phyloP scores from a whole-genome alignment of 2,329 filamentous ascomycete species.

The Arthroderma sp. region DNA sequence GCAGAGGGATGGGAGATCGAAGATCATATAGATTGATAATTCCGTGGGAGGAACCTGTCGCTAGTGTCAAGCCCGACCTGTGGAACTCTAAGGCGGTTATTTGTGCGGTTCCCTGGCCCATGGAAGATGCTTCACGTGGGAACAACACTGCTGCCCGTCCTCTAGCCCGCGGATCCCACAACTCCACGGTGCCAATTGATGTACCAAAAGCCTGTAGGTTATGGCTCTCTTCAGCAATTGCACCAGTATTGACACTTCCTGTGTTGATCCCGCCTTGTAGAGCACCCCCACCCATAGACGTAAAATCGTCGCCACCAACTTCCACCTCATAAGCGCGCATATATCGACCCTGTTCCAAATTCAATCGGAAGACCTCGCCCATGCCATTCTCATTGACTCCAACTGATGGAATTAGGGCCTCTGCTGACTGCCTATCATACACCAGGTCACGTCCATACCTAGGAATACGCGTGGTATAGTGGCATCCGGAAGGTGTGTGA shows the following conservation, averaged over 20 bases:
- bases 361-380: conserved; percentile 86
- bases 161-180: conserved; percentile 84
- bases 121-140: conserved; percentile 33
- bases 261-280: conserved; percentile 77
- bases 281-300: conserved; percentile 52
- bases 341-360: conserved; percentile 81
- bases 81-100: conserved; percentile 83
- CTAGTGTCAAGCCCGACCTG: conserved; percentile 68
- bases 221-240: conserved; percentile 78
- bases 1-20: conserved; percentile 67
- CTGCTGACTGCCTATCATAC: conserved; percentile 69
- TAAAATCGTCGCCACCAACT: conserved; percentile 68
- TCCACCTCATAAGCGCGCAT: conserved; percentile 91
- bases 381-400: conserved; percentile 73
- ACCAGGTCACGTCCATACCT: conserved; percentile 82
- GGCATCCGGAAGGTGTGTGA: conserved; percentile 75
- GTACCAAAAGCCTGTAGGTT: conserved; percentile 89
- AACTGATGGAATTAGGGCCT: conserved; percentile 75
- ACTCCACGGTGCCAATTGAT: conserved; percentile 86
- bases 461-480: conserved; percentile 80
- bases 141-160: conserved; percentile 66
- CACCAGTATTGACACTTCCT: conserved; percentile 74
- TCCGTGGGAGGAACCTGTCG: conserved; percentile 75
- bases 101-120: conserved; percentile 38
- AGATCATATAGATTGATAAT: conserved; percentile 86